phyloP scores from a whole-genome alignment of 2,329 filamentous ascomycete species.

The Trichothecium roseum region DNA sequence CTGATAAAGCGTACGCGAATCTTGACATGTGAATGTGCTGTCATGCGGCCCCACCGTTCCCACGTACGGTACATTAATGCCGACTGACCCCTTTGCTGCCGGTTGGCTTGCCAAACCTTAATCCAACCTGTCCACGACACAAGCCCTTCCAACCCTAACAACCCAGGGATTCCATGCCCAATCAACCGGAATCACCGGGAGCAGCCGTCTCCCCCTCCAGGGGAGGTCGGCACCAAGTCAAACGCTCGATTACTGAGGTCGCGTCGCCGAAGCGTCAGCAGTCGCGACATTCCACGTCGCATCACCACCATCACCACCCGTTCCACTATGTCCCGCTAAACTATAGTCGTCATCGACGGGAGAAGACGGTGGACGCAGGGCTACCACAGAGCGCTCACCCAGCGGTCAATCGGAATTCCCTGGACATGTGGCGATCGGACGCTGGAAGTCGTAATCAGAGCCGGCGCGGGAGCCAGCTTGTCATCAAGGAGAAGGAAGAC shows the following conservation, averaged over 20 bases:
- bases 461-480: slow-evolving; percentile 29
- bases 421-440: slow-evolving; percentile 35
- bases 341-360: slow-evolving; percentile 12
- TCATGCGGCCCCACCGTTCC: too few relatives aligned
- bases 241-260: slow-evolving; percentile 44
- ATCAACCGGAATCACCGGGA: neutral
- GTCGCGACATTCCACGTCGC: slow-evolving; percentile 12
- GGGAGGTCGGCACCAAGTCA: slow-evolving; percentile 36
- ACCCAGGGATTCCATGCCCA: neutral
- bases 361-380: slow-evolving; percentile 17
- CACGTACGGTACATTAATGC: too few relatives aligned
- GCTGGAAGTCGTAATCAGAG: slow-evolving; percentile 26
- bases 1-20: too few relatives aligned
- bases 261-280: slow-evolving; percentile 27
- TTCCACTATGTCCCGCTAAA: slow-evolving; percentile 21
- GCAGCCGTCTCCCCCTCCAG: neutral
- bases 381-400: slow-evolving; percentile 14
- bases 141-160: neutral
- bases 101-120: neutral
- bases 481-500: slow-evolving; percentile 11
- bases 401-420: slow-evolving; percentile 21
- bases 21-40: too few relatives aligned
- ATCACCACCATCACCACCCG: slow-evolving; percentile 20
- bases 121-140: neutral
- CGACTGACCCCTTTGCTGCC: neutral